phyloP scores from a whole-genome alignment of 1,284 basidiomycete genomes.

The Ceraceosorus guamensis region DNA sequence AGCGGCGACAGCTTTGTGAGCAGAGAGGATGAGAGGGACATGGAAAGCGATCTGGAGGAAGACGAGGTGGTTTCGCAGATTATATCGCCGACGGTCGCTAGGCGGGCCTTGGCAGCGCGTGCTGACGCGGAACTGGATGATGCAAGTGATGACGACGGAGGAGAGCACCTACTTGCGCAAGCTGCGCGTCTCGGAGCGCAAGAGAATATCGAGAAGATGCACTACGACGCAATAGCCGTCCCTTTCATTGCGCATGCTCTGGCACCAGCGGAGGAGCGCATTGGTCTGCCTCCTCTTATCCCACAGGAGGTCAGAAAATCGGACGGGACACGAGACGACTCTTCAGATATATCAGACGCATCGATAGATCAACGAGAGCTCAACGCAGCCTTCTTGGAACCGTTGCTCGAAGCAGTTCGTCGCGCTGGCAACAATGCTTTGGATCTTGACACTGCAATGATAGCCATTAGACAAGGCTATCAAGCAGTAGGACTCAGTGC shows the following conservation, averaged over 20 bases:
- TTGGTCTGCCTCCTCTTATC: not conserved
- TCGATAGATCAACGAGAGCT: not conserved
- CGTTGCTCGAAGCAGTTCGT: not conserved
- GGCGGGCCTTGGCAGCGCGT: no score
- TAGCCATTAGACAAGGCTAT: not conserved
- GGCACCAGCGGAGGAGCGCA: no score
- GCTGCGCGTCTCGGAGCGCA: no score
- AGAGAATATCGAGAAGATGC: not conserved
- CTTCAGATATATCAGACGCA: slow-evolving; percentile 9
- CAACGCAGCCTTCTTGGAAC: not conserved
- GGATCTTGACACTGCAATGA: not conserved
- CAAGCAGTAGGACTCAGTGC: not conserved
- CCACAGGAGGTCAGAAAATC: not conserved
- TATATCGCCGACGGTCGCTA: no score
- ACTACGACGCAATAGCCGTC: not conserved
- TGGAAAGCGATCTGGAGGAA: slow-evolving; percentile 1
- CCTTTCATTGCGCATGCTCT: not conserved
- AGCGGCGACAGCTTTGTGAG: no score
- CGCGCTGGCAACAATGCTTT: not conserved
- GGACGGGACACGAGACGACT: slow-evolving; percentile 4
- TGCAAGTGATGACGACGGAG: no score
- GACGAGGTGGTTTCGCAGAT: not conserved
- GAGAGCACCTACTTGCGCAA: no score
- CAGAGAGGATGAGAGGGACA: not conserved
- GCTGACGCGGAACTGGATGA: no score